A percentile compares a stretch with the other conserved stretches of the same genome.
phyloP scores from a whole-genome alignment of 169 alveolate species.

The Plasmodium cynomolgi region DNA sequence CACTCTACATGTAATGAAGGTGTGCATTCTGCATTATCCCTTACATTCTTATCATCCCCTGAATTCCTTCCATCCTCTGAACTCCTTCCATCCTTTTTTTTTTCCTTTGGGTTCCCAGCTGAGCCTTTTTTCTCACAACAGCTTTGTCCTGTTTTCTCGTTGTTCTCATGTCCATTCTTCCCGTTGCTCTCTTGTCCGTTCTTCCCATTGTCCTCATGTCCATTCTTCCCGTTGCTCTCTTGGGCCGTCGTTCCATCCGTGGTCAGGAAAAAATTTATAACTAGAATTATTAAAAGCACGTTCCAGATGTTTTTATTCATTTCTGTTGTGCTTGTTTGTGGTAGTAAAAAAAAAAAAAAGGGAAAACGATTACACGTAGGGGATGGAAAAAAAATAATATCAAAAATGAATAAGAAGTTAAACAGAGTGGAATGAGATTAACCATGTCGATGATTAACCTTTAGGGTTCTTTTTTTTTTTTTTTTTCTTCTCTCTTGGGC shows the following conservation, averaged over 20 bases:
- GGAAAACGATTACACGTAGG: background rate
- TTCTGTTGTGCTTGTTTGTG: background rate
- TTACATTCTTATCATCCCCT: background rate
- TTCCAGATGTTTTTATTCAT: conserved; percentile 29
- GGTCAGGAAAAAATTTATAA: conserved; percentile 11
- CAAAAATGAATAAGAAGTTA: background rate
- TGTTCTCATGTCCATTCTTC: background rate
- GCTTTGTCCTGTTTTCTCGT: background rate
- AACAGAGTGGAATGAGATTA: background rate
- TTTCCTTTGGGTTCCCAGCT: background rate
- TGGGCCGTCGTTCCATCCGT: background rate
- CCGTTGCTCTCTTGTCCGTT: background rate
- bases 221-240: background rate
- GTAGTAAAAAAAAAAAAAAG: background rate
- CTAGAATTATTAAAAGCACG: background rate
- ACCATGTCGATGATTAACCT: background rate
- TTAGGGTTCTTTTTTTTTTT: background rate
- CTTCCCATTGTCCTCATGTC: background rate
- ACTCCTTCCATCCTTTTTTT: background rate
- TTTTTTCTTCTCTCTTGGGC: background rate
- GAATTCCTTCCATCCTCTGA: background rate
- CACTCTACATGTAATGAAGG: conserved; percentile 3
- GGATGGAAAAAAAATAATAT: background rate
- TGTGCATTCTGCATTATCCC: background rate
- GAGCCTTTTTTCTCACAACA: background rate